phyloP scores from a whole-genome alignment of 1,284 basidiomycete genomes.

The Ustilago crameri region DNA sequence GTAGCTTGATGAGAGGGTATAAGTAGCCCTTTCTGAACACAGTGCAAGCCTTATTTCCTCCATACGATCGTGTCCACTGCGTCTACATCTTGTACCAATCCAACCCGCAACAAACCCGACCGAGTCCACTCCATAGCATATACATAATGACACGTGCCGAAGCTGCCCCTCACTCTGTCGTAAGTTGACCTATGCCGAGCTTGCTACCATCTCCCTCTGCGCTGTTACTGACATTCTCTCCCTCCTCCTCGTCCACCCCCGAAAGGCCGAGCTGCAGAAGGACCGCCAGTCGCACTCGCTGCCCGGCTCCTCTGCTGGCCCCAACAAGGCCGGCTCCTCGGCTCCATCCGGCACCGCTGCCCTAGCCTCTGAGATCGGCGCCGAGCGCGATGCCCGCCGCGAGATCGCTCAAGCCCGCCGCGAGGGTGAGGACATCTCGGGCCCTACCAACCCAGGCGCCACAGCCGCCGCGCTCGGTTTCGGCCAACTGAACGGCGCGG shows the following conservation, averaged over 20 bases:
- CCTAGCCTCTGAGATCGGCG: slow-evolving; percentile 35
- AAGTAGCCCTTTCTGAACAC: background rate
- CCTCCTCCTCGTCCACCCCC: background rate
- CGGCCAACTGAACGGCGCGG: slow-evolving; percentile 46
- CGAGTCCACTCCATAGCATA: too few species aligned
- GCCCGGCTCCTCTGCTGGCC: slow-evolving; percentile 33
- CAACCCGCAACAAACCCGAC: background rate
- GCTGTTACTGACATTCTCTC: background rate
- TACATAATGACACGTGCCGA: slow-evolving; percentile 41
- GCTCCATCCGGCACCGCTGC: slow-evolving; percentile 25
- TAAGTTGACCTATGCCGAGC: slow-evolving; percentile 6
- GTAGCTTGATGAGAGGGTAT: background rate
- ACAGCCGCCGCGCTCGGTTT: slow-evolving; percentile 16
- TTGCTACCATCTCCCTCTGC: too few species aligned
- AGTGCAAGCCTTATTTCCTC: background rate
- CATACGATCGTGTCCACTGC: background rate
- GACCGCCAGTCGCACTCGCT: slow-evolving; percentile 28
- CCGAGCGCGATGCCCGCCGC: slow-evolving; percentile 32
- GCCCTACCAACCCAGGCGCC: slow-evolving; percentile 1
- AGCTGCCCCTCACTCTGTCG: slow-evolving; percentile 36
- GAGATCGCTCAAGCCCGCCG: slow-evolving; percentile 28
- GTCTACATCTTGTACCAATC: background rate
- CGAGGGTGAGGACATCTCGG: slow-evolving; percentile 30
- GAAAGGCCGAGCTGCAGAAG: slow-evolving; percentile 31
- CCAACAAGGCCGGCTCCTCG: slow-evolving; percentile 33